Conservation (phyloP, 257 asterid species). For the Scutellaria baicalensis region DNA sequence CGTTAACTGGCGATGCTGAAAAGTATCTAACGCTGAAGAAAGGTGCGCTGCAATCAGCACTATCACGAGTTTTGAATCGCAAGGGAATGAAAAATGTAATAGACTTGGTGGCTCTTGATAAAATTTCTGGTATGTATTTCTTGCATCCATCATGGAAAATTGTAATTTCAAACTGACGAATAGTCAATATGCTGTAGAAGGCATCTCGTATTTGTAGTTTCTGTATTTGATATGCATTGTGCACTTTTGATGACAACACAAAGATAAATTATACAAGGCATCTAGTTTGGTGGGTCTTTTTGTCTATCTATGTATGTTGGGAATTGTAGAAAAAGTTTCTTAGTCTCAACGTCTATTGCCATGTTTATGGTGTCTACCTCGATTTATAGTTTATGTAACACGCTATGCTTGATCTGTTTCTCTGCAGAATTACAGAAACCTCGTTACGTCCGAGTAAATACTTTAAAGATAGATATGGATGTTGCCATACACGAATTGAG, state of each 20-base stretch:
- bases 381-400: background rate
- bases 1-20: conserved; percentile 80
- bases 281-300: background rate
- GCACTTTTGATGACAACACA: background rate
- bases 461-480: conserved; percentile 62
- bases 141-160: background rate
- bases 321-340: background rate
- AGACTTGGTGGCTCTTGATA: conserved; percentile 55
- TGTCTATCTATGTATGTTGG: too few species aligned
- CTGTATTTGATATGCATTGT: background rate
- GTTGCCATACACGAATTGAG: conserved; percentile 48
- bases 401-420: background rate
- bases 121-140: conserved; percentile 38
- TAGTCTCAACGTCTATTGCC: background rate
- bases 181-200: background rate
- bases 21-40: conserved; percentile 53
- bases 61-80: conserved; percentile 39
- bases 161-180: background rate
- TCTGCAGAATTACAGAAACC: conserved; percentile 64
- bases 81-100: conserved; percentile 50
- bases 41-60: conserved; percentile 52
- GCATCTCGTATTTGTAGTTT: background rate
- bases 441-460: conserved; percentile 90
- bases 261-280: background rate
- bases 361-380: background rate